A percentile compares a stretch with the other conserved stretches of the same genome.
Conservation (phyloP, 805 yeast genomes). For the Nakazawaea siamensis region DNA sequence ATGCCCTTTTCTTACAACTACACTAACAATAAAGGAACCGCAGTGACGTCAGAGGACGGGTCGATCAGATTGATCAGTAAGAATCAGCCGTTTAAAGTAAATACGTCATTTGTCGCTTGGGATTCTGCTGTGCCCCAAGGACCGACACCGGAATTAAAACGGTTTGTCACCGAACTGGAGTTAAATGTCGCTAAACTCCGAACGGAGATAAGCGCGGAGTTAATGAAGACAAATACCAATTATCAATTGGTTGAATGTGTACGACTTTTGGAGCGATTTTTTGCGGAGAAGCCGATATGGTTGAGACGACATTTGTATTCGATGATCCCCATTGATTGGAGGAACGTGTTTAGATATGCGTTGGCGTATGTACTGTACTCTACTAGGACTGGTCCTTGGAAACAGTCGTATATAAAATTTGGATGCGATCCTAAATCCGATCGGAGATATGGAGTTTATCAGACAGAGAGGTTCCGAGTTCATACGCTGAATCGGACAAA, state of each 20-base stretch:
- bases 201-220: not conserved
- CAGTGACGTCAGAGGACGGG: conserved; percentile 48
- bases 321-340: conserved; percentile 39
- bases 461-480: conserved; percentile 77
- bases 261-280: conserved; percentile 35
- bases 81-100: conserved; percentile 39
- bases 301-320: conserved; percentile 63
- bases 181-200: conserved; percentile 25
- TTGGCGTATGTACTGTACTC: conserved; percentile 79
- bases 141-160: conserved; percentile 41
- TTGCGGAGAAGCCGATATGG: conserved; percentile 77
- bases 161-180: conserved; percentile 30
- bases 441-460: conserved; percentile 50
- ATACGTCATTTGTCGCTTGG: conserved; percentile 42
- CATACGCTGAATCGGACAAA: conserved; percentile 16
- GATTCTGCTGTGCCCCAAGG: conserved; percentile 35
- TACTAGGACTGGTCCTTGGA: conserved; percentile 89
- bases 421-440: conserved; percentile 73
- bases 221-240: conserved; percentile 1
- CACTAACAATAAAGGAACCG: conserved; percentile 57
- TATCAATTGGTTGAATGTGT: conserved; percentile 34
- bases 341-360: conserved; percentile 55
- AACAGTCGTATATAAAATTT: conserved; percentile 71
- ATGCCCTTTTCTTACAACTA: conserved; percentile 76
- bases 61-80: conserved; percentile 36